phyloP scores from a whole-genome alignment of 768 basidiomycete genomes.

The Suillus clintonianus region DNA sequence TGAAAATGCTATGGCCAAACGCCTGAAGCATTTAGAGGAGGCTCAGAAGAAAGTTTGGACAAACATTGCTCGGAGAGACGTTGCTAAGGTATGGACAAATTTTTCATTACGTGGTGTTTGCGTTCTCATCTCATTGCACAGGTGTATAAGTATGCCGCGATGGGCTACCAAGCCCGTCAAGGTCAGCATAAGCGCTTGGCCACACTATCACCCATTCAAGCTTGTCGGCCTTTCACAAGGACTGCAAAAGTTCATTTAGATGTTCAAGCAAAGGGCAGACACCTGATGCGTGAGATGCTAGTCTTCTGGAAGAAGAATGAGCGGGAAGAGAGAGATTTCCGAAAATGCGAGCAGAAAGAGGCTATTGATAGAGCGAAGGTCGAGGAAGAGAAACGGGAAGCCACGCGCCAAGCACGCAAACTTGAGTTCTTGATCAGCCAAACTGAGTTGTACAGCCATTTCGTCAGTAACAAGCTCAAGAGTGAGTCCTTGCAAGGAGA shows the following conservation, averaged over 20 bases:
- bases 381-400: conserved; percentile 93
- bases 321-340: conserved; percentile 90
- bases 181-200: conserved; percentile 77
- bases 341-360: conserved; percentile 94
- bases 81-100: conserved; percentile 64
- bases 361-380: conserved; percentile 83
- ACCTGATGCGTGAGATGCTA: conserved; percentile 93
- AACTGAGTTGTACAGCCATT: conserved; percentile 98
- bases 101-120: background rate
- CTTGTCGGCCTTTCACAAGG: conserved; percentile 71
- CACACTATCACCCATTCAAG: conserved; percentile 73
- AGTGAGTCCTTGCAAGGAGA: conserved; percentile 73
- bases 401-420: conserved; percentile 91
- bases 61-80: conserved; percentile 81
- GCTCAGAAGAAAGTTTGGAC: conserved; percentile 89
- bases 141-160: conserved; percentile 80
- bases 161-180: conserved; percentile 66
- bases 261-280: conserved; percentile 79
- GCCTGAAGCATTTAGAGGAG: conserved; percentile 78
- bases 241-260: conserved; percentile 82
- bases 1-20: conserved; percentile 68
- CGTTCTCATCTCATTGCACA: conserved; percentile 28
- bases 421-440: conserved; percentile 98
- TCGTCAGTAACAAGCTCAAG: conserved; percentile 95
- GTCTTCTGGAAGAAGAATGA: conserved; percentile 98